Evolutionary conservation across 805 yeast species (phyloP), one percentile per base, ranked within the genome.

Genomic region (Monosporozyma servazzii): DNA sequence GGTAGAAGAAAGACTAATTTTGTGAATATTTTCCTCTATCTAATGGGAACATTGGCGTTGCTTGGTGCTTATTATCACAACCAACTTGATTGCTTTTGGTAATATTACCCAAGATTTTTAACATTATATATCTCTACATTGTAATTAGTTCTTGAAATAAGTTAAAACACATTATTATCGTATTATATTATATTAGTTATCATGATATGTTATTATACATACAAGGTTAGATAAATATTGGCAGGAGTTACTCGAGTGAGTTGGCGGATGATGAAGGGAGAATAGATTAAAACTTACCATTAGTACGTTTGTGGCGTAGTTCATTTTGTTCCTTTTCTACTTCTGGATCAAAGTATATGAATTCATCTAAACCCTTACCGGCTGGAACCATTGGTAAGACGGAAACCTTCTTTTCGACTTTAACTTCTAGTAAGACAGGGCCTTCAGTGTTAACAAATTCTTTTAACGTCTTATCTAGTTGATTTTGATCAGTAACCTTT

Each of bases 381-480:
- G 82, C 95, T 50, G 99, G 96, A 51, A 93, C 98, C 95, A 93
- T 90, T 52, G 99, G 99, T 68, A 93, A 78, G 54, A 93, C 98
- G 48, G 97, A 96, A 48, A 91, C 96, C 66, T 78, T 76, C 78
- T 82, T 81, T 74, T 90, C 98, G 33, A 89, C 93, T 49, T 83
- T 63, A 45, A 89, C 98, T 75, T 93, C 99, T 64, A 91, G 71
- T 65, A 93, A 77, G 47, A 90, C 86, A 25, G 99, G 99, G 18
- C 95, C 95, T 45, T 80, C 78, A 65, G 78, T 75, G 51, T 77
- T 86, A 53, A 93, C 73, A 76, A 89, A 84, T 67, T 84, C 81
- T 67, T 81, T 75, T 48, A 86, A 68, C 44, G 78, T 79, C 2
- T 69, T 66, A 48, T 71, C 75, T 59, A 85, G 69, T 56, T 93